These are phyloP conservation scores for Lolium multiflorum DNA, from an alignment of 176 grass and related monocot species.

Conservation along the genomic window DNA sequence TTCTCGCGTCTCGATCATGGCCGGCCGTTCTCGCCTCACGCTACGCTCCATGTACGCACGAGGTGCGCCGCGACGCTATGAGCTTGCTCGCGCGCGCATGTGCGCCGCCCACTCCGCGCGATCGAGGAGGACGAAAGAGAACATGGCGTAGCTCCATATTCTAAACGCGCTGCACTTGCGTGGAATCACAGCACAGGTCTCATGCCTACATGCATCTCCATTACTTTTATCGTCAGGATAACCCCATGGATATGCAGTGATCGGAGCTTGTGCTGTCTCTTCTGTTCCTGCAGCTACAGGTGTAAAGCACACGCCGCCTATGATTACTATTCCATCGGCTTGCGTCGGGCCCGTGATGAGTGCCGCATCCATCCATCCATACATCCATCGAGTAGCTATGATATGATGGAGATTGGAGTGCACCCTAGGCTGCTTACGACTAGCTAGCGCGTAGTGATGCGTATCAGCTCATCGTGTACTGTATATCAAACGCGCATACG, in stretches of 20 bases:
- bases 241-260: conserved; percentile 8
- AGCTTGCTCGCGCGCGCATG: not conserved
- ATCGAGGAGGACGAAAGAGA: not conserved
- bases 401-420: not conserved
- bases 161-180: not conserved
- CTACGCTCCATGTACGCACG: not conserved
- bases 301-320: conserved; percentile 6
- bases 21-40: conserved; percentile 21
- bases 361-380: conserved; percentile 1
- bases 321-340: not conserved
- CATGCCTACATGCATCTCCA: not conserved
- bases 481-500: no score
- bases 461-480: no score
- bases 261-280: not conserved
- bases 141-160: not conserved
- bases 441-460: not conserved
- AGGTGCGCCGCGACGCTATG: not conserved
- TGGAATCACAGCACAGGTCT: conserved; percentile 17
- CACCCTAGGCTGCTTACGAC: not conserved
- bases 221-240: conserved; percentile 20
- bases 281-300: not conserved
- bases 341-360: conserved; percentile 27
- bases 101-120: conserved; percentile 5
- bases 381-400: not conserved
- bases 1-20: not conserved